Evolutionary conservation across 768 basidiomycete species (phyloP).

Genomic region (Suillus americanus): DNA sequence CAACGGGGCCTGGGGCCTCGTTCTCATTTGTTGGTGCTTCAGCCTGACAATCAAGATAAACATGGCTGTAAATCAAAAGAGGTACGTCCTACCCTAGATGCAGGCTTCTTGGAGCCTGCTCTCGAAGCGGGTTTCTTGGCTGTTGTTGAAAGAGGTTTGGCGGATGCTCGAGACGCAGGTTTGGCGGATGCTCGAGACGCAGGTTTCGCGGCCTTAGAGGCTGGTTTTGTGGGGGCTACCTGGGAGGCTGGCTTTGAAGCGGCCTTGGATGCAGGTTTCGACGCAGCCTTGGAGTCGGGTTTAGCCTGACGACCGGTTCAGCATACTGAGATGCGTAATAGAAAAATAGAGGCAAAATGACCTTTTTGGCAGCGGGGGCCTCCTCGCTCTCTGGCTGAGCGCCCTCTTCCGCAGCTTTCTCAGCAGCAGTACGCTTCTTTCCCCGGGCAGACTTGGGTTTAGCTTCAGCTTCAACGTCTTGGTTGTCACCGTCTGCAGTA

Average conservation of each 20-base stretch:
- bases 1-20: slow-evolving; percentile 37
- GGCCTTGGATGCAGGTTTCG: slow-evolving; percentile 42
- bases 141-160: slow-evolving; percentile 45
- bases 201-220: slow-evolving; percentile 41
- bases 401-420: slow-evolving; percentile 38
- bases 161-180: slow-evolving; percentile 38
- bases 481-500: slow-evolving; percentile 26
- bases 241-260: slow-evolving; percentile 42
- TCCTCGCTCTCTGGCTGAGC: slow-evolving; percentile 38
- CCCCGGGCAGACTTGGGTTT: slow-evolving; percentile 49
- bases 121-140: slow-evolving; percentile 55
- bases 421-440: slow-evolving; percentile 53
- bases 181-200: slow-evolving; percentile 37
- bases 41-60: slow-evolving; percentile 19
- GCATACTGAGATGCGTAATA: not conserved
- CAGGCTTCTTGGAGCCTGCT: slow-evolving; percentile 61
- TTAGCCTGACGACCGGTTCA: slow-evolving; percentile 36
- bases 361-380: slow-evolving; percentile 67
- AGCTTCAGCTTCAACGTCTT: slow-evolving; percentile 43
- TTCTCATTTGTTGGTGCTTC: slow-evolving; percentile 38
- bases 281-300: slow-evolving; percentile 30
- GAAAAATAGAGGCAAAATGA: slow-evolving; percentile 23
- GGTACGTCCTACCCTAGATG: slow-evolving; percentile 49
- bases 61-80: not conserved
- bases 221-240: slow-evolving; percentile 37